Evolutionary conservation across 2,329 filamentous ascomycete species (phyloP).

Genomic region (Ceratocystis diversiconidia): DNA sequence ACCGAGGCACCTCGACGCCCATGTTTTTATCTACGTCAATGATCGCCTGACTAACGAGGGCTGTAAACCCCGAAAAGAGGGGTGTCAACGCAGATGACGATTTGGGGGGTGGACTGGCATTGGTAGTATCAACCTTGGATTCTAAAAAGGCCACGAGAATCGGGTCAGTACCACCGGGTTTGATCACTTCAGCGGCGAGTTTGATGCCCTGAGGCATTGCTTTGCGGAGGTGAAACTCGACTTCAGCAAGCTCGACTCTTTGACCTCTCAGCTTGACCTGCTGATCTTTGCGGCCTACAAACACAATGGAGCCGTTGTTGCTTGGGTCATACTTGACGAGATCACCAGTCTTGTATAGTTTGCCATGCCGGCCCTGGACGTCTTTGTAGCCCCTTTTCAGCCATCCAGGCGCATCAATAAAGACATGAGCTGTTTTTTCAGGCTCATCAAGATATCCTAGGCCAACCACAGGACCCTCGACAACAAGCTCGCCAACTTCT

Average conservation of each 20-base stretch:
- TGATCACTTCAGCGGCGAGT: slow-evolving; percentile 36
- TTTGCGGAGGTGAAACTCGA: slow-evolving; percentile 36
- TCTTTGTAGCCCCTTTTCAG: slow-evolving; percentile 28
- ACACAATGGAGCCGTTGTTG: slow-evolving; percentile 39
- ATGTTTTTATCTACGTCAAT: slow-evolving; percentile 25
- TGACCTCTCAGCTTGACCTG: slow-evolving; percentile 55
- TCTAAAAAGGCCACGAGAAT: slow-evolving; percentile 33
- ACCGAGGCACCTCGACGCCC: slow-evolving; percentile 28
- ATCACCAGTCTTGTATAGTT: slow-evolving; percentile 47
- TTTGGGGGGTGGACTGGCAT: slow-evolving; percentile 20
- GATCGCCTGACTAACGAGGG: slow-evolving; percentile 25
- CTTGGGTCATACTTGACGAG: slow-evolving; percentile 40
- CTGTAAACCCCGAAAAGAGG: slow-evolving; percentile 24
- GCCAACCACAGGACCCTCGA: slow-evolving; percentile 47
- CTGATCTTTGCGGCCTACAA: slow-evolving; percentile 50
- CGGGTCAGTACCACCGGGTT: slow-evolving; percentile 31
- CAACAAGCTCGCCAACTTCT: slow-evolving; percentile 37
- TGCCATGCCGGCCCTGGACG: slow-evolving; percentile 28
- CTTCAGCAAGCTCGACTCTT: slow-evolving; percentile 45
- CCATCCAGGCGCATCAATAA: slow-evolving; percentile 43
- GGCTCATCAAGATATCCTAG: slow-evolving; percentile 46
- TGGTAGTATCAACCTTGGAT: slow-evolving; percentile 24
- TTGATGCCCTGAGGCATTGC: slow-evolving; percentile 31
- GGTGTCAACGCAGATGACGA: slow-evolving; percentile 23
- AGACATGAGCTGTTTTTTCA: slow-evolving; percentile 42